A percentile compares a stretch with the other conserved stretches of the same genome.
These are phyloP conservation scores for Hericium coralloides DNA, from an alignment of 768 basidiomycete species.

Conservation along the genomic window DNA sequence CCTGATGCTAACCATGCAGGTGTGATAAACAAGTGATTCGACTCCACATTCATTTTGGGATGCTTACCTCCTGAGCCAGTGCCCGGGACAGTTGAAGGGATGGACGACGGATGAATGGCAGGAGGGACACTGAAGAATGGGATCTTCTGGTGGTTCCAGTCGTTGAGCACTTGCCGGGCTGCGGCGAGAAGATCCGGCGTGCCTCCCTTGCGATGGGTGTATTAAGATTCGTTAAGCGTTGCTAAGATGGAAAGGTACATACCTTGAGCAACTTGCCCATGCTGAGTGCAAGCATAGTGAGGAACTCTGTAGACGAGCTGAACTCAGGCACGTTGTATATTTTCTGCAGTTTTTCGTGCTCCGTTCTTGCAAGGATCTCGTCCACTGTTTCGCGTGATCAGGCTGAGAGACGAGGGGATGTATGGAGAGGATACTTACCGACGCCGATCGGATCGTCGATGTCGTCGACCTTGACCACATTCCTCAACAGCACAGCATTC, in stretches of 20 bases:
- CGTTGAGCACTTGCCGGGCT: constrained; percentile 72
- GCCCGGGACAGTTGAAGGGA: constrained; percentile 38
- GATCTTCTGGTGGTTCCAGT: constrained; percentile 97
- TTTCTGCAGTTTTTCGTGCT: constrained; percentile 61
- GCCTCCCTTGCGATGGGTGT: neutral
- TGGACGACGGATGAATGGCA: constrained; percentile 62
- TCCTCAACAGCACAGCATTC: constrained; percentile 65
- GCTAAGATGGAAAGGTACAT: neutral
- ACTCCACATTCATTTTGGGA: neutral
- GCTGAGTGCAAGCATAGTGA: constrained; percentile 82
- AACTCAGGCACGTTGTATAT: constrained; percentile 82
- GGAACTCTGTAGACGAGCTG: constrained; percentile 64
- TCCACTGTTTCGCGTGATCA: constrained; percentile 50
- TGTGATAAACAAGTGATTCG: neutral
- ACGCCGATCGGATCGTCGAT: constrained; percentile 86
- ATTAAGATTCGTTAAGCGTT: neutral
- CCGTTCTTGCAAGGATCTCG: constrained; percentile 71
- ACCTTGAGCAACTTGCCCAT: constrained; percentile 83
- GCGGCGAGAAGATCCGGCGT: constrained; percentile 77
- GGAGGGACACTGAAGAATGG: constrained; percentile 84
- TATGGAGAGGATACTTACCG: constrained; percentile 37
- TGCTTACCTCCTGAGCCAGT: neutral
- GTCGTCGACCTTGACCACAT: constrained; percentile 86
- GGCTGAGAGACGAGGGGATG: neutral
- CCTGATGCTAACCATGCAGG: neutral